Evolutionary conservation across 2,329 filamentous ascomycete genomes (phyloP).

Genomic region (Fusarium verrucosum): DNA sequence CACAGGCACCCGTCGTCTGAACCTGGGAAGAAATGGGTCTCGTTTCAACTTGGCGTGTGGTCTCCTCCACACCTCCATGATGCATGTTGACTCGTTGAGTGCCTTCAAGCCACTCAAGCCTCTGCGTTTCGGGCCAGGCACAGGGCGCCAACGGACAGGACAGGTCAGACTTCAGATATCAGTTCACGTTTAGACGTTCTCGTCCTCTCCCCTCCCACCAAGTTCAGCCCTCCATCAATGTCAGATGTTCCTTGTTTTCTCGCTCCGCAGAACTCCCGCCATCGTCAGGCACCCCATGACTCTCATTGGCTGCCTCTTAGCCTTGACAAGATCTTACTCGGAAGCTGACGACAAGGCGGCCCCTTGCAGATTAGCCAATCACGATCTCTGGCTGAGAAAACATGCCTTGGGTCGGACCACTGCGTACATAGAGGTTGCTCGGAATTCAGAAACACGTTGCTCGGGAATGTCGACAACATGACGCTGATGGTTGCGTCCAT

Average conservation of each 20-base stretch:
- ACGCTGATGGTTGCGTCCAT: constrained; percentile 5
- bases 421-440: constrained; percentile 1
- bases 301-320: constrained; percentile 43
- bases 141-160: constrained; percentile 19
- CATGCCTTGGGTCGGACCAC: constrained; percentile 32
- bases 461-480: constrained; percentile 8
- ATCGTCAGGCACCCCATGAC: constrained; percentile 19
- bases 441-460: constrained; percentile 12
- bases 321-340: constrained; percentile 39
- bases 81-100: constrained; percentile 31
- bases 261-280: constrained; percentile 23
- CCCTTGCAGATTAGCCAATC: constrained; percentile 43
- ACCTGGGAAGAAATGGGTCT: constrained; percentile 29
- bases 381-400: constrained; percentile 22
- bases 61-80: constrained; percentile 32
- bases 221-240: constrained; percentile 4
- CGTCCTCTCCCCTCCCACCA: constrained; percentile 10
- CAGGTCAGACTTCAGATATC: constrained; percentile 33
- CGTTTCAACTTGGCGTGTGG: constrained; percentile 35
- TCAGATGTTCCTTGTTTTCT: constrained; percentile 16
- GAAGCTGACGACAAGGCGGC: constrained; percentile 37
- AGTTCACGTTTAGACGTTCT: constrained; percentile 7
- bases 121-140: constrained; percentile 32
- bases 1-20: constrained; percentile 25
- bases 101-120: constrained; percentile 27